Base-by-base conservation (phyloP, 2,329 filamentous ascomycete genomes). In the Emmonsia crescens region DNA sequence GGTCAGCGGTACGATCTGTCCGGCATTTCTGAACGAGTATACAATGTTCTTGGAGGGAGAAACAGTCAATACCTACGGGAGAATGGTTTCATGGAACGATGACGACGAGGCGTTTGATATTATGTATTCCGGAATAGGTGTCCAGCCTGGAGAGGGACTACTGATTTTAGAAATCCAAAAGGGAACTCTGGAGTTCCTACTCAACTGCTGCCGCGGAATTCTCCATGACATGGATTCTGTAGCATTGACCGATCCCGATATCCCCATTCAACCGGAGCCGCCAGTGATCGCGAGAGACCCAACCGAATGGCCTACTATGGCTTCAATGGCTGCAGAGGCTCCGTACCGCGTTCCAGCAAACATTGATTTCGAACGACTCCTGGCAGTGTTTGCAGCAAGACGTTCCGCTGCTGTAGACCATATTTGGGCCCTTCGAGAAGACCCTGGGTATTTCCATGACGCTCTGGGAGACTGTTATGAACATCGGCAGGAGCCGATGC, bases 391-490 rank as follows among this genome's bases (percentile, higher is more conserved):
- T 0, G 68, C 67, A 1, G 79, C 80, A 0, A 77, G 74, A 63
- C 66, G 66, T 0, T 67, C 73, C 0, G 74, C 75, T 3, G 76
- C 77, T 0, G 77, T 83, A 60, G 83, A 86, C 68, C 81, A 85
- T 65, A 51, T 85, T 0, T 82, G 78, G 77, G 66, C 76, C 0
- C 71, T 87, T 2, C 76, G 83, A 8, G 83, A 87, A 65, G 84
- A 87, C 66, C 83, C 83, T 0, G 71, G 71, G 0, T 85, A 85
- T 69, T 86, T 85, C 64, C 70, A 74, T 3, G 73, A 80, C 1
- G 60, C 70, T 0, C 51, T 83, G 16, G 52, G 52, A 27, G 78
- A 63, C 24, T 49, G 29, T 29, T 46, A 74, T 72, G 29, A 80
- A 83, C 83, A 85, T 65, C 71, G 76, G 0, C 67, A 71, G 12